Base-by-base conservation (phyloP, 2,329 filamentous ascomycete species). In the Aureobasidium sp. region DNA sequence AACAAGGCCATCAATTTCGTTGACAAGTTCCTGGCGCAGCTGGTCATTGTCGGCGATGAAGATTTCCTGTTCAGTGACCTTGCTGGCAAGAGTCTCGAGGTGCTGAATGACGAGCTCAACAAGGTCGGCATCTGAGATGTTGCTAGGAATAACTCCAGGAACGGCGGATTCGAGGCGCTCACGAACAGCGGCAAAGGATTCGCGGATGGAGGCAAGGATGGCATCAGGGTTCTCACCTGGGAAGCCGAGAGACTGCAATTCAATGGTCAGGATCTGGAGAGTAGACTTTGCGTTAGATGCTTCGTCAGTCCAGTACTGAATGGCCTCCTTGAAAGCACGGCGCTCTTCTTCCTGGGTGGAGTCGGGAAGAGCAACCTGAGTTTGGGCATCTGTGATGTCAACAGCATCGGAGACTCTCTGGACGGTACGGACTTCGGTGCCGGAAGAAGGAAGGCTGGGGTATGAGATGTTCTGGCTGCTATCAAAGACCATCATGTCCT, bases 201-300 rank as follows among this genome's bases (percentile, higher is more conserved):
- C 71, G 26, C 77, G 76, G 50, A 80, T 71, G 57, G 71, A 72
- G 27, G 67, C 64, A 24, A 80, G 65, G 27, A 80, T 74, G 26
- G 57, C 65, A 15, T 70, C 67, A 27, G 71, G 66, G 17, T 74
- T 73, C 1, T 69, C 66, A 15, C 70, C 68, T 34, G 66, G 69
- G 63, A 79, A 75, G 29, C 76, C 73, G 20, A 80, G 72, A 34
- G 74, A 75, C 61, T 76, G 71, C 4, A 80, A 69, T 64, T 79
- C 76, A 26, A 80, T 74, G 10, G 73, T 70, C 15, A 79, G 67
- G 43, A 79, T 70, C 34, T 76, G 71, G 3, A 80, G 70, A 6
- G 73, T 70, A 5, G 75, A 71, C 64, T 74, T 73, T 5, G 75
- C 72, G 20, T 76, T 71, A 41, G 74, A 73, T 5, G 76, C 71